Conservation (phyloP, 1,139 yeast genomes). For the Candida sp. region DNA sequence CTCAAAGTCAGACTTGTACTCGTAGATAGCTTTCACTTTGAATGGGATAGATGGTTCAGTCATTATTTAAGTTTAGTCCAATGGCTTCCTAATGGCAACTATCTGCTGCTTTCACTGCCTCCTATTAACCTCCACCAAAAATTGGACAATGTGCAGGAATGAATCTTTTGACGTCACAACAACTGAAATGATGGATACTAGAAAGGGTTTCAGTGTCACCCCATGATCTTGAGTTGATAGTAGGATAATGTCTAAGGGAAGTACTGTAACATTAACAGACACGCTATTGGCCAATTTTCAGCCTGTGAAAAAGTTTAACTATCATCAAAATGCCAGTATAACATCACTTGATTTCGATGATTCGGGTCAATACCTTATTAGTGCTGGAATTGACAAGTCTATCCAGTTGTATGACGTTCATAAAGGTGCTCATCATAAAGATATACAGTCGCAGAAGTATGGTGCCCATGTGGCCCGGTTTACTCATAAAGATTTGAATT, state of each 20-base stretch:
- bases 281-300: conserved; percentile 45
- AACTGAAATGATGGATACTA: too few species aligned
- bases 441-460: conserved; percentile 82
- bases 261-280: conserved; percentile 32
- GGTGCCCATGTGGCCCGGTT: conserved; percentile 89
- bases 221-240: background rate
- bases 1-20: conserved; percentile 73
- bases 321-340: conserved; percentile 56
- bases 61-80: conserved; percentile 4
- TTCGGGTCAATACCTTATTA: conserved; percentile 72
- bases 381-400: conserved; percentile 80
- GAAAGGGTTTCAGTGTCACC: too few species aligned
- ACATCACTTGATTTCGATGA: conserved; percentile 88
- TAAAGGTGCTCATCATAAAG: conserved; percentile 62
- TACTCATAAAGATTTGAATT: conserved; percentile 71
- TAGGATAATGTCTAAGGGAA: conserved; percentile 2
- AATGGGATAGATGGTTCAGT: conserved; percentile 44
- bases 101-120: background rate
- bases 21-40: conserved; percentile 65
- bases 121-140: background rate
- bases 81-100: background rate
- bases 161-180: too few species aligned
- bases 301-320: conserved; percentile 57
- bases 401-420: conserved; percentile 81
- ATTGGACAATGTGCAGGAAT: background rate